These are phyloP conservation scores for Daldinia eschscholtzii DNA, from an alignment of 2,329 filamentous ascomycete genomes.

Conservation along the genomic window DNA sequence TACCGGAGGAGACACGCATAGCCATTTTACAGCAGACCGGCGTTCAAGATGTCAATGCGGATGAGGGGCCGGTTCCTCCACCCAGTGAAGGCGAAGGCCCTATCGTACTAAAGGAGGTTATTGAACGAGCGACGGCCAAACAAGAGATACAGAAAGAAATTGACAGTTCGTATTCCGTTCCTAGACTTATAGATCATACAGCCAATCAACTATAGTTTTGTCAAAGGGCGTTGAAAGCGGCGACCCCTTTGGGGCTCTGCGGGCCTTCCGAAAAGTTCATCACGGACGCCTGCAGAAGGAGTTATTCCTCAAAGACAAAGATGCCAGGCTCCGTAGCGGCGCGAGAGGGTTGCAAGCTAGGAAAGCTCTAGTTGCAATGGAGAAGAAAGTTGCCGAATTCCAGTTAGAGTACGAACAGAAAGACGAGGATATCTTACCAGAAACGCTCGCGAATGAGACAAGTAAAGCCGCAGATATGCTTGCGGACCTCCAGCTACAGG, in stretches of 20 bases:
- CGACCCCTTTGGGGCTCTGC: conserved; percentile 69
- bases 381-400: conserved; percentile 74
- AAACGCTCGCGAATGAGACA: conserved; percentile 72
- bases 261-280: conserved; percentile 71
- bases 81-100: conserved; percentile 34
- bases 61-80: conserved; percentile 44
- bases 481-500: conserved; percentile 73
- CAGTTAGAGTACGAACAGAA: conserved; percentile 64
- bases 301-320: conserved; percentile 78
- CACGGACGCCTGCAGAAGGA: conserved; percentile 72
- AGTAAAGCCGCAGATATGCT: conserved; percentile 78
- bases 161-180: conserved; percentile 58
- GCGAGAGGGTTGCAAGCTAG: conserved; percentile 79
- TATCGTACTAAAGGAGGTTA: conserved; percentile 75
- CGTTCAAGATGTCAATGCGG: conserved; percentile 52
- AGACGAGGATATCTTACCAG: conserved; percentile 67
- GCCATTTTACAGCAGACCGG: conserved; percentile 78
- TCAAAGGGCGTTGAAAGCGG: conserved; percentile 70
- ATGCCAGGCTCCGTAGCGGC: conserved; percentile 80
- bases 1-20: conserved; percentile 74
- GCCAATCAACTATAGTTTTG: conserved; percentile 58
- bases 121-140: conserved; percentile 69
- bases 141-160: conserved; percentile 72
- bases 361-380: conserved; percentile 78
- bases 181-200: neutral